Percentiles rank a stretch among this genome's conserved stretches.
Conservation (phyloP, 306 rosid species). For the Dryas drummondii region DNA sequence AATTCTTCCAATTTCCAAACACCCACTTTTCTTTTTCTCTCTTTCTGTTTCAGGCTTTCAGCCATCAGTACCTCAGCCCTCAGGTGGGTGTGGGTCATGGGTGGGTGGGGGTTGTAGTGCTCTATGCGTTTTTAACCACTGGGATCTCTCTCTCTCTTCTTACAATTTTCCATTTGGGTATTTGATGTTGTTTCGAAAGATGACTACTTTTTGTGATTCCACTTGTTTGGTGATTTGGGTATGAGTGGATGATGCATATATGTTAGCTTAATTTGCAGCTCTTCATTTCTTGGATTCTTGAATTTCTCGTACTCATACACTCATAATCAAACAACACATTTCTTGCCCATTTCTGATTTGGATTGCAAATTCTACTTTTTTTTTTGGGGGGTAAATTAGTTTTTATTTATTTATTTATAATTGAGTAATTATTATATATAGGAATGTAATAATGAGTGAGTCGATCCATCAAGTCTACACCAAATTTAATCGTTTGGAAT, state of each 20-base stretch:
- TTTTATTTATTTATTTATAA: slow-evolving; percentile 1
- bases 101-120: too few species aligned
- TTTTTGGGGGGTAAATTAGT: background rate
- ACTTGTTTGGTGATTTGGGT: background rate
- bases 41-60: background rate
- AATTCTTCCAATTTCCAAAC: background rate
- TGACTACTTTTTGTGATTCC: slow-evolving; percentile 10
- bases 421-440: slow-evolving; percentile 8
- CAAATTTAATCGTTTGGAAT: slow-evolving; percentile 9
- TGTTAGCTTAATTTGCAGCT: background rate
- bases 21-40: background rate
- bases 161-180: slow-evolving; percentile 6
- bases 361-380: background rate
- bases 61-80: background rate
- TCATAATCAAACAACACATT: background rate
- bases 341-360: background rate
- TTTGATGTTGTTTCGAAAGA: background rate
- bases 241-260: background rate
- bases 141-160: slow-evolving; percentile 4
- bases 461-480: slow-evolving; percentile 10
- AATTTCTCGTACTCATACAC: background rate
- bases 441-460: background rate
- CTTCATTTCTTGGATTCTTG: too few species aligned
- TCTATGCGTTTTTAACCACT: background rate
- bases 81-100: too few species aligned